Evolutionary conservation across 106 monocot genomes (phyloP), one percentile per base, ranked within the genome.

Genomic region (Gastrodia elata): DNA sequence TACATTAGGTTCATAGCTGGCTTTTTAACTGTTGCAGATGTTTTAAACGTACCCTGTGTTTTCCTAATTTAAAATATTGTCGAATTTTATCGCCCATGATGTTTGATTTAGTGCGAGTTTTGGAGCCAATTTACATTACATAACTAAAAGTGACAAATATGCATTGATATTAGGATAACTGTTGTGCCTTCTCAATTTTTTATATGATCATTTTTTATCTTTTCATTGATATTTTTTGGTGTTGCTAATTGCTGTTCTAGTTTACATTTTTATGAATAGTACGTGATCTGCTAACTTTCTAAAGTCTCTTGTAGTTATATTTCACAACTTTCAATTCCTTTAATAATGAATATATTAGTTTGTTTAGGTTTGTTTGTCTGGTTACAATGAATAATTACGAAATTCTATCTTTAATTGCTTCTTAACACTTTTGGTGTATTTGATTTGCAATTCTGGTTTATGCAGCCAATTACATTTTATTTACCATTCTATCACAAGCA

Each of bases 211-310:
- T n/a, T n/a, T n/a, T n/a, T 0, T 22, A 18, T 52, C 22, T 52
- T 52, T 52, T 22, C n/a, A 52, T 52, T 52, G 52, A 52, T 52
- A 52, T 52, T 52, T n/a, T 52, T 52, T 52, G 52, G 52, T 22
- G 52, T 52, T 44, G n/a, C n/a, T n/a, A n/a, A n/a, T n/a, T n/a
- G n/a, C n/a, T n/a, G n/a, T n/a, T n/a, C n/a, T n/a, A n/a, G n/a
- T n/a, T n/a, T n/a, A n/a, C n/a, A n/a, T n/a, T n/a, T n/a, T n/a
- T n/a, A n/a, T n/a, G n/a, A n/a, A n/a, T n/a, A n/a, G n/a, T n/a
- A n/a, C n/a, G n/a, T n/a, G n/a, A n/a, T n/a, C n/a, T n/a, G n/a
- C n/a, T n/a, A n/a, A n/a, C n/a, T n/a, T n/a, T n/a, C n/a, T n/a
- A n/a, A n/a, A n/a, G n/a, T 44, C 44, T 44, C 44, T 16, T 44